These are phyloP conservation scores for Euphrasia arctica DNA, from an alignment of 305 asterid genomes.

Conservation along the genomic window DNA sequence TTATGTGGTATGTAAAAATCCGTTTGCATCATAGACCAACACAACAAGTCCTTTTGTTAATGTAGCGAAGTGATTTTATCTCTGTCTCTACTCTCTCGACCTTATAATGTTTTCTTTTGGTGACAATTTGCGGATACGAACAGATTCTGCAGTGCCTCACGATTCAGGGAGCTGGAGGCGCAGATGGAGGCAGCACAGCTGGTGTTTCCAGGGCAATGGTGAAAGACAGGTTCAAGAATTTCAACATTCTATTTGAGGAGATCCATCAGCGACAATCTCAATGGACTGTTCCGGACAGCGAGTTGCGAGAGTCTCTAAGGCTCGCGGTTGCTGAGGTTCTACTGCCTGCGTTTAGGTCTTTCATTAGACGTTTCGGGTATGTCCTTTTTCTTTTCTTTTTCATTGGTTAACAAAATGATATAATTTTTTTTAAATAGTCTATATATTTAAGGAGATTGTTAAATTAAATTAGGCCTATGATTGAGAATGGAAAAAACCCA, in stretches of 20 bases:
- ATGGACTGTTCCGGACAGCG: constrained; percentile 99
- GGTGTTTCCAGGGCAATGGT: constrained; percentile 73
- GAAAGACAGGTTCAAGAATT: constrained; percentile 86
- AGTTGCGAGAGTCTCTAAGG: constrained; percentile 87
- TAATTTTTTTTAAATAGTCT: background rate
- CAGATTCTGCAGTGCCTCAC: constrained; percentile 92
- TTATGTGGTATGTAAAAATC: background rate
- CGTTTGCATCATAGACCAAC: background rate
- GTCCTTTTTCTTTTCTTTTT: constrained; percentile 5
- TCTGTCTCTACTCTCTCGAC: background rate
- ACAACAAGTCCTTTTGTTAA: too few species aligned
- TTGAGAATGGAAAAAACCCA: constrained; percentile 87
- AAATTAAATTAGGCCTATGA: constrained; percentile 55
- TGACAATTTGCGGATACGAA: constrained; percentile 8
- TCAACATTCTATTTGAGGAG: constrained; percentile 84
- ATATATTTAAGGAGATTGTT: background rate
- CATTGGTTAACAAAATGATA: background rate
- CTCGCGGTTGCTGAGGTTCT: constrained; percentile 98
- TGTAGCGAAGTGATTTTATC: background rate
- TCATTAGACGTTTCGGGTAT: constrained; percentile 78
- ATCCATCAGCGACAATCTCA: constrained; percentile 97
- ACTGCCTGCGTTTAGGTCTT: constrained; percentile 89
- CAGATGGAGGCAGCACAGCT: constrained; percentile 49
- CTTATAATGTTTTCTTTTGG: background rate
- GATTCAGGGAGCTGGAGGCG: constrained; percentile 54